Evolutionary conservation across 495 filamentous ascomycete genomes (phyloP), one percentile per base, ranked within the genome.

Genomic region (Thozetella sp.): DNA sequence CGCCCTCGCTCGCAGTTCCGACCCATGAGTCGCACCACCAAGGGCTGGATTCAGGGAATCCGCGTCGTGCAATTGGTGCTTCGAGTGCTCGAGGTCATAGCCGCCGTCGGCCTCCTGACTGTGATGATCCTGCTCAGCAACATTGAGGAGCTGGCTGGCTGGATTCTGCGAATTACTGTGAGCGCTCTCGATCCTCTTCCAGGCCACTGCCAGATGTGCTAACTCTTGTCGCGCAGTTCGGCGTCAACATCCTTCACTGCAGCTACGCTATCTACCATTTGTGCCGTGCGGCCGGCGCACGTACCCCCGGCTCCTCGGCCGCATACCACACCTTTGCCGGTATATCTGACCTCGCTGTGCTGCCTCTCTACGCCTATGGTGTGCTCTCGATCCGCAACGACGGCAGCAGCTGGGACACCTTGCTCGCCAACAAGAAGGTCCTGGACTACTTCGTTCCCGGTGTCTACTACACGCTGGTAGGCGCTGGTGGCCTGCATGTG

Each of bases 271-370:
- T 93, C 48, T 93, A 89, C 67, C 91, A 96, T 70, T 84, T 95
- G 24, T 75, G 79, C 24, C 82, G 88, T 20, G 84, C 88, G 24
- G 81, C 90, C 0, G 83, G 87, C 56, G 79, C 73, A 20, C 83
- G 92, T 22, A 87, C 92, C 2, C 84, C 93, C 1, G 88, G 78
- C 6, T 93, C 91, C 46, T 89, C 92, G 4, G 88, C 90, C 10
- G 92, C 89, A 58, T 97, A 97, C 69, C 91, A 93, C 70, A 66
- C 94, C 43, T 97, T 96, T 64, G 87, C 93, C 15, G 76, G 85
- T 6, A 73, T 89, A 22, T 82, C 90, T 12, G 93, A 97, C 67
- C 72, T 86, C 12, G 84, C 84, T 12, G 74, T 93, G 24, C 74
- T 94, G 25, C 90, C 92, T 2, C 89, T 95, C 65, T 93, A 93